phyloP scores from a whole-genome alignment of 2,329 filamentous ascomycete species.

The Tolypocladium inflatum region DNA sequence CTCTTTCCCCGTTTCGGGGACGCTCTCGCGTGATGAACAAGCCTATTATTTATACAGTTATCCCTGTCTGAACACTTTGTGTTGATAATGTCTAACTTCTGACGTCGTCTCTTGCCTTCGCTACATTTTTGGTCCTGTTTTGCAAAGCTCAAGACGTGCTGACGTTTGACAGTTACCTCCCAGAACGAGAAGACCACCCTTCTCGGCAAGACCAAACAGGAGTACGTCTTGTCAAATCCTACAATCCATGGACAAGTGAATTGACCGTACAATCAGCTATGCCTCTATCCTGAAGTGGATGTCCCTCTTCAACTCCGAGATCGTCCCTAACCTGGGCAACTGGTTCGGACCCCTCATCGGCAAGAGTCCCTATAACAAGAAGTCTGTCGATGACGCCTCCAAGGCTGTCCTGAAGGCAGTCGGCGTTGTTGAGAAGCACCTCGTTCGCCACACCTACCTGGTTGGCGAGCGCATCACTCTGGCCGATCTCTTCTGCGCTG shows the following conservation, averaged over 20 bases:
- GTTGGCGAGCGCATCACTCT: conserved; percentile 96
- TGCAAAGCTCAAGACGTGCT: conserved; percentile 12
- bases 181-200: conserved; percentile 99
- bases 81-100: conserved; percentile 91
- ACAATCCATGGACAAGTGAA: neutral
- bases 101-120: conserved; percentile 26
- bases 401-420: conserved; percentile 62
- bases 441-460: conserved; percentile 89
- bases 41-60: conserved; percentile 76
- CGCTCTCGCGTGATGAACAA: conserved; percentile 54
- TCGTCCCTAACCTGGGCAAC: conserved; percentile 61
- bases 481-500: conserved; percentile 79
- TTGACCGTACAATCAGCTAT: conserved; percentile 43
- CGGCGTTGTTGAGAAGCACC: conserved; percentile 72
- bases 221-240: conserved; percentile 45
- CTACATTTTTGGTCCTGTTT: neutral
- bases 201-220: conserved; percentile 99
- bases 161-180: conserved; percentile 66
- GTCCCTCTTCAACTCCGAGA: conserved; percentile 89
- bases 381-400: conserved; percentile 73
- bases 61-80: conserved; percentile 93
- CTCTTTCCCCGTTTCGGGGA: neutral
- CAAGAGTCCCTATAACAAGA: conserved; percentile 90
- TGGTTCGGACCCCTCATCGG: conserved; percentile 88
- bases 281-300: conserved; percentile 97